These are phyloP conservation scores for Hymenoscyphus infarciens DNA, from an alignment of 2,329 filamentous ascomycete genomes.

Conservation along the genomic window DNA sequence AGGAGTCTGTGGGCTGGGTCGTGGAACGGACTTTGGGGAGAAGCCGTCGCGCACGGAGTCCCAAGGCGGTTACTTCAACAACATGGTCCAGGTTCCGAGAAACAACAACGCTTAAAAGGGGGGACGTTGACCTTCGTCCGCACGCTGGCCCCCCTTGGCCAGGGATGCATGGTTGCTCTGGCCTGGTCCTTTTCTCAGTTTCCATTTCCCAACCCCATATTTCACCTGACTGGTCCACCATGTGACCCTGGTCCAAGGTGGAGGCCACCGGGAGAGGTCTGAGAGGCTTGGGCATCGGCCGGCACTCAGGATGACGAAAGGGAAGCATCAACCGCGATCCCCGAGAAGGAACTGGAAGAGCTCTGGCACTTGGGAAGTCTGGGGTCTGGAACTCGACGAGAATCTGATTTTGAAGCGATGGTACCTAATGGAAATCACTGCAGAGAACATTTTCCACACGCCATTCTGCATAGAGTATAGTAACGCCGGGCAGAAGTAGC, in stretches of 20 bases:
- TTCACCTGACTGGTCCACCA: neutral
- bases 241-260: neutral
- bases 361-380: neutral
- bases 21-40: neutral
- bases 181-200: neutral
- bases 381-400: neutral
- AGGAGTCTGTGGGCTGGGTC: neutral
- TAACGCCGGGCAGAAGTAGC: neutral
- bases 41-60: neutral
- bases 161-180: neutral
- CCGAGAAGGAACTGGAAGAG: too few relatives aligned
- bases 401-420: neutral
- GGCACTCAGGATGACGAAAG: constrained; percentile 1
- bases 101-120: neutral
- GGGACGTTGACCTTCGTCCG: neutral
- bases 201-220: neutral
- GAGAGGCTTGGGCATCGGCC: constrained; percentile 1
- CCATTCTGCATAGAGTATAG: neutral
- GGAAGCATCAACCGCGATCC: neutral
- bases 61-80: neutral
- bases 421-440: neutral
- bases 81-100: constrained; percentile 1
- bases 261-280: neutral
- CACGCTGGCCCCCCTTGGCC: neutral
- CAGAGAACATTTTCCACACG: neutral